These are phyloP conservation scores for Periconia sp. DNA, from an alignment of 2,329 filamentous ascomycete species.

Conservation along the genomic window DNA sequence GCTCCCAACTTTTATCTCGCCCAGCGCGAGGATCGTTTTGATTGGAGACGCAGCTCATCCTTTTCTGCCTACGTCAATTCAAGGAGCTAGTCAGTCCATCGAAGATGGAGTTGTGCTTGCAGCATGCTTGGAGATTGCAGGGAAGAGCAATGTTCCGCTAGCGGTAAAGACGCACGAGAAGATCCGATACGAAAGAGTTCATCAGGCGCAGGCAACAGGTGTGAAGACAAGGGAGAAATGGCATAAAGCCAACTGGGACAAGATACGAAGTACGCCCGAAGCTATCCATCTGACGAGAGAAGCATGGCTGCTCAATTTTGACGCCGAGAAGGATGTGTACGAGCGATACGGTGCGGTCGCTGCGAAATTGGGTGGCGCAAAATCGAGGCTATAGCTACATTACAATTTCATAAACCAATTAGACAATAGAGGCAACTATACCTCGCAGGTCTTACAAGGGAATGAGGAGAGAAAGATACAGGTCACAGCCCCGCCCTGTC, in stretches of 20 bases:
- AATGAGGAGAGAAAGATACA: no score
- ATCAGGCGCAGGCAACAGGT: slow-evolving; percentile 34
- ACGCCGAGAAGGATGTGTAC: slow-evolving; percentile 39
- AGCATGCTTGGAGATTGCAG: slow-evolving; percentile 30
- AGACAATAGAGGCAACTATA: no score
- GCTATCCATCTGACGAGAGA: slow-evolving; percentile 36
- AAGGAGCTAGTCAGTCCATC: slow-evolving; percentile 61
- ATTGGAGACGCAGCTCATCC: slow-evolving; percentile 62
- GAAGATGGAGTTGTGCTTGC: slow-evolving; percentile 52
- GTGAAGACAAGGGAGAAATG: slow-evolving; percentile 37
- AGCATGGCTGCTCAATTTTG: slow-evolving; percentile 37
- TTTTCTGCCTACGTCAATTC: slow-evolving; percentile 60
- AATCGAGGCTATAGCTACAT: slow-evolving; percentile 19
- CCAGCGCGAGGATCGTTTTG: slow-evolving; percentile 55
- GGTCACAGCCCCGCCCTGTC: no score
- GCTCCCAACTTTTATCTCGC: slow-evolving; percentile 58
- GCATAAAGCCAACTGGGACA: slow-evolving; percentile 39
- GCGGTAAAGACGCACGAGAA: slow-evolving; percentile 39
- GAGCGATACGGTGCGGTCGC: slow-evolving; percentile 33
- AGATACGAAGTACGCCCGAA: slow-evolving; percentile 31
- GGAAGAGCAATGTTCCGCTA: slow-evolving; percentile 29
- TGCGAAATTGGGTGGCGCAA: slow-evolving; percentile 14
- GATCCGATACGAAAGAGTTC: slow-evolving; percentile 38
- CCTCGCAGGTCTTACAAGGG: no score
- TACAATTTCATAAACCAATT: no score